phyloP scores from a whole-genome alignment of 2,329 filamentous ascomycete genomes.

The Alternaria ventricosa region DNA sequence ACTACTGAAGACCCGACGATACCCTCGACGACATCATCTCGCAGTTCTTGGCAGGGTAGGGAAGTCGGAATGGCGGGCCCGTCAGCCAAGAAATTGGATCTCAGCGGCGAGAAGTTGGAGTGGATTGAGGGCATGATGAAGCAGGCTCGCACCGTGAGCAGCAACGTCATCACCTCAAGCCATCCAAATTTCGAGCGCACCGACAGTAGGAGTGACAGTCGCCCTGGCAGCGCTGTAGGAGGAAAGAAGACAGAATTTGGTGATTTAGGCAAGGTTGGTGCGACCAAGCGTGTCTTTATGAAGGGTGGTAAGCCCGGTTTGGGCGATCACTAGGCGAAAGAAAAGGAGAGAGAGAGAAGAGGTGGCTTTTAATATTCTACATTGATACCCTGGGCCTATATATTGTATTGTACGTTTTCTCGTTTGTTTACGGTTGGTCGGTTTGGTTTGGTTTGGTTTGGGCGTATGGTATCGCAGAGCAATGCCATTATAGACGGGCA shows the following conservation, averaged over 20 bases:
- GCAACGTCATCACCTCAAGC: slow-evolving; percentile 51
- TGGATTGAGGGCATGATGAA: slow-evolving; percentile 87
- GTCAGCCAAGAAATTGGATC: slow-evolving; percentile 67
- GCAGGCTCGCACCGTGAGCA: slow-evolving; percentile 74
- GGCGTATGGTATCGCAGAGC: background rate
- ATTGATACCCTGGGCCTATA: slow-evolving; percentile 10
- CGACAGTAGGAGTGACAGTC: slow-evolving; percentile 36
- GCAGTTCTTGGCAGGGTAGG: slow-evolving; percentile 46
- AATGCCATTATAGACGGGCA: slow-evolving; percentile 5
- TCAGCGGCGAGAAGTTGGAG: slow-evolving; percentile 72
- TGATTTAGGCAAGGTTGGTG: slow-evolving; percentile 74
- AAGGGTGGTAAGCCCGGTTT: slow-evolving; percentile 36
- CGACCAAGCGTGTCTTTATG: slow-evolving; percentile 74
- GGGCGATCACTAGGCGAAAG: slow-evolving; percentile 7
- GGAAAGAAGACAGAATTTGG: slow-evolving; percentile 60
- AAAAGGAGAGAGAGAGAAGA: background rate
- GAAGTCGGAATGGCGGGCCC: slow-evolving; percentile 74
- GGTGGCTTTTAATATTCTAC: slow-evolving; percentile 6
- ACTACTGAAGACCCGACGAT: slow-evolving; percentile 32
- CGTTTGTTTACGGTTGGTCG: background rate
- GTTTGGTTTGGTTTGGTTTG: background rate
- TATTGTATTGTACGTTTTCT: background rate
- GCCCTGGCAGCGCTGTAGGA: slow-evolving; percentile 17
- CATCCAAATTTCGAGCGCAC: slow-evolving; percentile 28
- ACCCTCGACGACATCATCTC: slow-evolving; percentile 37